Evolutionary conservation across 768 basidiomycete species (phyloP), one percentile per base, ranked within the genome.

Genomic region (Russula ochroleuca): DNA sequence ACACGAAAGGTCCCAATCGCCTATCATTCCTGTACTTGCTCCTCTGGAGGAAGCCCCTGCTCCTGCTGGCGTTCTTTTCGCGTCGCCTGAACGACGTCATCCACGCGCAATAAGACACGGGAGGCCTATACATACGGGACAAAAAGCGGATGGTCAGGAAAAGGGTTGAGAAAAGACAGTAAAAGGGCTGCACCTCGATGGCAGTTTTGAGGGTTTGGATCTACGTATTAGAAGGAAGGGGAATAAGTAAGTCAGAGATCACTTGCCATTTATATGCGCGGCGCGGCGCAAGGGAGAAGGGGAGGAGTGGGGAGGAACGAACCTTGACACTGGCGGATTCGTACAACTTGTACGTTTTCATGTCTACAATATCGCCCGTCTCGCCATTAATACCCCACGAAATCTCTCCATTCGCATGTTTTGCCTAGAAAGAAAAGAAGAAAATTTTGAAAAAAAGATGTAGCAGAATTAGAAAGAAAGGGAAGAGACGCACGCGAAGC

Each of bases 171-270:
- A 11, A 25, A 25, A 14, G n/a, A 54, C 3, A 45, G 28, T 1
- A 11, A 49, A 28, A 41, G 41, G 33, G 19, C 11, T 5, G 62
- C 59, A 86, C 88, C 84, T 99, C 94, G 70, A 98, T 88, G 19
- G 97, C 95, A 9, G 95, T 99, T 82, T 98, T 98, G 72, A 96
- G 78, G 10, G 87, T 98, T 80, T 98, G 96, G 40, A 96, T 88
- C 89, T 88, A 67, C 1, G 28, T n/a, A 40, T 21, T 35, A 25
- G 58, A 21, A 14, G 55, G 25, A 19, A 9, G 2, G 28, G 19
- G 5, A 15, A 23, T 1, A 25, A 13, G 15, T 49, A 19, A 5
- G 56, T 47, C 11, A 45, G 43, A 7, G 14, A 57, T n/a, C 2
- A n/a, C 14, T 21, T 6, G 41, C 28, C 9, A 3, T 23, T 23